phyloP scores from a whole-genome alignment of 805 yeast genomes.

The Pichia manshurica region DNA sequence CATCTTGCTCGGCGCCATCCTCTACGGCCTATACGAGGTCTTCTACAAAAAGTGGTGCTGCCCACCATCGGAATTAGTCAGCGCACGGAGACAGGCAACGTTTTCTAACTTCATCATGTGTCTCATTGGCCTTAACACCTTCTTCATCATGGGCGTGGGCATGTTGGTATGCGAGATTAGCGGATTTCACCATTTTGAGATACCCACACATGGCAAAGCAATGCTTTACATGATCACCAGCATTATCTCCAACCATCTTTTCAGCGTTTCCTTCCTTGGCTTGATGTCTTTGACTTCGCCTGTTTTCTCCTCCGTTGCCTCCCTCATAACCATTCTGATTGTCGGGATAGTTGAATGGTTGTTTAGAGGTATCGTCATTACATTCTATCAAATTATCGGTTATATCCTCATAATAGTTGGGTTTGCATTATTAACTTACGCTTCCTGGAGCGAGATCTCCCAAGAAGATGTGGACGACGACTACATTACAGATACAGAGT shows the following conservation, averaged over 20 bases:
- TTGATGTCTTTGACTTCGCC: conserved; percentile 83
- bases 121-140: conserved; percentile 55
- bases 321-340: conserved; percentile 65
- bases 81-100: conserved; percentile 64
- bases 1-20: conserved; percentile 66
- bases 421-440: conserved; percentile 56
- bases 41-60: conserved; percentile 70
- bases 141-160: conserved; percentile 42
- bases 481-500: conserved; percentile 31
- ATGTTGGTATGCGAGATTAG: conserved; percentile 45
- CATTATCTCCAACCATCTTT: conserved; percentile 55
- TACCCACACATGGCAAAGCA: conserved; percentile 38
- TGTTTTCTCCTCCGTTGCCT: conserved; percentile 61
- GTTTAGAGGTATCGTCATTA: conserved; percentile 53
- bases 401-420: conserved; percentile 66
- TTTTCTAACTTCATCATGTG: conserved; percentile 77
- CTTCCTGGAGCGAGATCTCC: conserved; percentile 59
- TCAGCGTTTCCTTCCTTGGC: conserved; percentile 66
- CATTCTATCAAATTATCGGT: conserved; percentile 56
- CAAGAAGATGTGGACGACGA: conserved; percentile 34
- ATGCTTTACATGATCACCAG: conserved; percentile 49
- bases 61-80: conserved; percentile 59
- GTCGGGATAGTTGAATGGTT: conserved; percentile 76
- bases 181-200: conserved; percentile 52
- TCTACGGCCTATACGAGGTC: conserved; percentile 81